These are phyloP conservation scores for Chaetomium fimeti DNA, from an alignment of 495 filamentous ascomycete genomes.

Conservation along the genomic window DNA sequence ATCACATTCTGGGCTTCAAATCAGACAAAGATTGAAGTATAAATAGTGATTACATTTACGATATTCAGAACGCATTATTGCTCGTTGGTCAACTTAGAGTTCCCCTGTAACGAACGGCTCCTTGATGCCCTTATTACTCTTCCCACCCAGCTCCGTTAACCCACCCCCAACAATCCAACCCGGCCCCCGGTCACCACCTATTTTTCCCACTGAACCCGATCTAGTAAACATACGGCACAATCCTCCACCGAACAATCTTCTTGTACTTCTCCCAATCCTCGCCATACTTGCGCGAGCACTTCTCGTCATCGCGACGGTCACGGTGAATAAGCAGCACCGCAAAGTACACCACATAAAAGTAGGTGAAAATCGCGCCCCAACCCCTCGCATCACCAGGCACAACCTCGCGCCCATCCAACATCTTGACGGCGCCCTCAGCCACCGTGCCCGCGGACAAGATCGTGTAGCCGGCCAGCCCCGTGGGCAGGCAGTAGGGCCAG, in stretches of 20 bases:
- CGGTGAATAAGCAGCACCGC: conserved; percentile 84
- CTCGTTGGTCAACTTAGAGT: neutral
- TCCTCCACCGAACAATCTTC: conserved; percentile 75
- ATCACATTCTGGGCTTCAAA: neutral
- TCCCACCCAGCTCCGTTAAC: neutral
- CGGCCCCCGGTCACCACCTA: neutral
- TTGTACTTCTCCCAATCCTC: conserved; percentile 91
- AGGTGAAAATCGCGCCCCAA: conserved; percentile 84
- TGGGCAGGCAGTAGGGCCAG: conserved; percentile 90
- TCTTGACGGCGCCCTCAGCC: conserved; percentile 51
- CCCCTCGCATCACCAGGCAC: conserved; percentile 71
- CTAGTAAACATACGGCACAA: conserved; percentile 89
- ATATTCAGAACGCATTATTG: neutral
- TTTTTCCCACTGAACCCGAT: neutral
- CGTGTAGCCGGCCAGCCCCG: conserved; percentile 77
- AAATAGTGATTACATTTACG: neutral
- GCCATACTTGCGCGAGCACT: conserved; percentile 90
- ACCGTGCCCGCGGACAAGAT: conserved; percentile 54
- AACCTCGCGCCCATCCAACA: conserved; percentile 58
- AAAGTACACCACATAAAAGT: conserved; percentile 96
- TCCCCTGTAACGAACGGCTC: neutral
- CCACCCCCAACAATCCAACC: neutral
- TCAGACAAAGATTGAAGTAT: neutral
- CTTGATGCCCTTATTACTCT: neutral
- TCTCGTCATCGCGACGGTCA: conserved; percentile 88